Evolutionary conservation across 495 filamentous ascomycete genomes (phyloP), one percentile per base, ranked within the genome.

Genomic region (Diplogelasinospora grovesii): DNA sequence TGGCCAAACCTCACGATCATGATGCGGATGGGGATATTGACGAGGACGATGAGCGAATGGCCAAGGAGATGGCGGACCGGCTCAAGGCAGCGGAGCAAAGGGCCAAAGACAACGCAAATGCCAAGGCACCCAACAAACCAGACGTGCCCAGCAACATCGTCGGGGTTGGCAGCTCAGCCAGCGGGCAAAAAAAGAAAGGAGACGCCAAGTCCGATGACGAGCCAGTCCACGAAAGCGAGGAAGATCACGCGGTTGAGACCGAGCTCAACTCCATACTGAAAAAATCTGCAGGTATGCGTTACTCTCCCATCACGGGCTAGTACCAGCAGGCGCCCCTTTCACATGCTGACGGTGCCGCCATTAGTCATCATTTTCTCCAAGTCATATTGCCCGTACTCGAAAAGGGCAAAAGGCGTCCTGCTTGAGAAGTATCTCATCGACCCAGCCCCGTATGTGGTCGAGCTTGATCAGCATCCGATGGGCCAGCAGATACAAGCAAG

Each of bases 291-390:
- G 79, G 87, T 90, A 77, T 50, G 77, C 66, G n/a, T n/a, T n/a
- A n/a, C n/a, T n/a, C n/a, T n/a, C 7, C 13, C 31, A 13, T 11
- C 47, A 3, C 39, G 35, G 36, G 8, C 38, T 15, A 23, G 16
- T n/a, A 45, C 28, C 15, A 2, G 15, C 1, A 5, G 10, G 3
- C 8, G 43, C 21, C 20, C 20, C 45, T 52, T 30, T 52, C 31
- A 29, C 20, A 5, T 41, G 22, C 63, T 61, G 53, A 52, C 34
- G 10, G 13, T n/a, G 21, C 14, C 39, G 41, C 14, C 30, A 32
- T 22, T 53, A 89, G 85, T 96, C 35, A 85, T 96, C 53, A 86
- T 98, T 37, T 96, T 97, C 69, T 94, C 87, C 39, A 97, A 97
- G 62, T 78, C 83, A 1, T 94, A 86, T 63, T 98, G 92, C 63